A percentile compares a stretch with the other conserved stretches of the same genome.
Conservation (phyloP, 805 yeast species). For the Scheffersomyces coipomensis region DNA sequence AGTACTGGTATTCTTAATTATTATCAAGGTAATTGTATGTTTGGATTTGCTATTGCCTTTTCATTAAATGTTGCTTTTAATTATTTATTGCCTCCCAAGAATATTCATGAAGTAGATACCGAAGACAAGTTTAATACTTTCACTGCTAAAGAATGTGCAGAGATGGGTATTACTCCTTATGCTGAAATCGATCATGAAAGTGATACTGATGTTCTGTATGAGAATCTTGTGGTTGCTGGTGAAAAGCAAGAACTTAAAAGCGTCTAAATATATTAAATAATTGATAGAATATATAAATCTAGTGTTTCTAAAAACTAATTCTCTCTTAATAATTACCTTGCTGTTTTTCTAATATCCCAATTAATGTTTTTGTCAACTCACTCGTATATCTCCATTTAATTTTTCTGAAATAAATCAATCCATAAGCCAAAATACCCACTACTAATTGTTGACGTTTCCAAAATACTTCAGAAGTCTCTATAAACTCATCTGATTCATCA, state of each 20-base stretch:
- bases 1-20: conserved; percentile 10
- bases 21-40: conserved; percentile 13
- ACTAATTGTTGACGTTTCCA: not conserved
- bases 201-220: not conserved
- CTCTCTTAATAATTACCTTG: not conserved
- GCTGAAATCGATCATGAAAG: not conserved
- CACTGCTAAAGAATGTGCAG: conserved; percentile 29
- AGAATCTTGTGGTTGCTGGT: not conserved
- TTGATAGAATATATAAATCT: too few relatives aligned
- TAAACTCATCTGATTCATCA: not conserved
- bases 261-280: too few relatives aligned
- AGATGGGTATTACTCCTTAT: not conserved
- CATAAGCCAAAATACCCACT: not conserved
- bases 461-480: not conserved
- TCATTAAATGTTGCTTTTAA: conserved; percentile 32
- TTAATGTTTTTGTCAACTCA: not conserved
- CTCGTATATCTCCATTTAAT: not conserved
- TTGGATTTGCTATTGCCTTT: conserved; percentile 27
- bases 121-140: conserved; percentile 39
- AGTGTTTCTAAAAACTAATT: too few relatives aligned
- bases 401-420: not conserved
- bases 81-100: conserved; percentile 33
- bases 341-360: not conserved
- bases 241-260: not conserved
- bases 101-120: conserved; percentile 32